These are phyloP conservation scores for Candida pini DNA, from an alignment of 805 yeast genomes.

Conservation along the genomic window DNA sequence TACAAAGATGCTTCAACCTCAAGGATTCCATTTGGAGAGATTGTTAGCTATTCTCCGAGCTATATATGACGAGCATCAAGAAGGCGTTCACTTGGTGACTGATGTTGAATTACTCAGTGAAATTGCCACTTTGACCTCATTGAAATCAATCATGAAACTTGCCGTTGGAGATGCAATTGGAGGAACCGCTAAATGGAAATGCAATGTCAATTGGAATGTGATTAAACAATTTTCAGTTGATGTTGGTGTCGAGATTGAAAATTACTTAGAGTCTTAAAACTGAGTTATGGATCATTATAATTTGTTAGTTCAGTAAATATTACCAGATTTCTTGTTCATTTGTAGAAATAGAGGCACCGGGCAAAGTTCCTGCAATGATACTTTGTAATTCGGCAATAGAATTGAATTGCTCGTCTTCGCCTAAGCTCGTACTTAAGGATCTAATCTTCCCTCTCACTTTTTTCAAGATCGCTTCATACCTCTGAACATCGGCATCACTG, in stretches of 20 bases:
- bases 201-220: conserved; percentile 65
- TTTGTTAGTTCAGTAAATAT: not conserved
- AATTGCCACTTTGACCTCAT: conserved; percentile 31
- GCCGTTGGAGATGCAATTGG: conserved; percentile 41
- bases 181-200: conserved; percentile 71
- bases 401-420: conserved; percentile 16
- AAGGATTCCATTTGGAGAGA: conserved; percentile 72
- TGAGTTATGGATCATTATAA: conserved; percentile 4
- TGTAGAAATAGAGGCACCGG: conserved; percentile 16
- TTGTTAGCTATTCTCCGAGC: conserved; percentile 74
- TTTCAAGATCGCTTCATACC: conserved; percentile 23
- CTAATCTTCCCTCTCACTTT: conserved; percentile 23
- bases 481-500: conserved; percentile 22
- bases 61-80: conserved; percentile 41
- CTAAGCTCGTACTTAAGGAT: conserved; percentile 21
- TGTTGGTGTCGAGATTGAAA: conserved; percentile 59
- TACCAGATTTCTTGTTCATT: conserved; percentile 27
- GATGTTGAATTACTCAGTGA: conserved; percentile 34
- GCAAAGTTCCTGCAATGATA: conserved; percentile 21
- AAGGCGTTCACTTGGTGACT: conserved; percentile 26
- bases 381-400: conserved; percentile 17
- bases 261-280: conserved; percentile 36
- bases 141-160: conserved; percentile 25
- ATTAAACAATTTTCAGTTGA: conserved; percentile 57
- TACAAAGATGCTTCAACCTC: conserved; percentile 62